phyloP scores from a whole-genome alignment of 1,139 yeast genomes.

The Suhomyces terraborum region DNA sequence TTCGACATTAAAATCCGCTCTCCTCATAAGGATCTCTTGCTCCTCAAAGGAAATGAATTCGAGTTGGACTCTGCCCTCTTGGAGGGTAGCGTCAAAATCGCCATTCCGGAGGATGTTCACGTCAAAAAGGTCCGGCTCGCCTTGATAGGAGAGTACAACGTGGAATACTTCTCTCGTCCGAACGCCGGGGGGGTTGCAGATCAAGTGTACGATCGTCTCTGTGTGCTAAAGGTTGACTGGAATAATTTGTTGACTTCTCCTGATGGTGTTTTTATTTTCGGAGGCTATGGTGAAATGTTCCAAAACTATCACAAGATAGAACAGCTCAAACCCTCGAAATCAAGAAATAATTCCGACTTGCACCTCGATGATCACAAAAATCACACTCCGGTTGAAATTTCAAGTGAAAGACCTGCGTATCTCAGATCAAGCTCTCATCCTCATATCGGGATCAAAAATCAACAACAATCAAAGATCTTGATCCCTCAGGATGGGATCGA shows the following conservation, averaged over 20 bases:
- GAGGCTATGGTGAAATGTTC: constrained; percentile 44
- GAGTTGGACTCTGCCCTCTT: constrained; percentile 58
- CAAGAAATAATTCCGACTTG: constrained; percentile 8
- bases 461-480: constrained; percentile 12
- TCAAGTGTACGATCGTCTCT: constrained; percentile 51
- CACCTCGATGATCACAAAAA: constrained; percentile 5
- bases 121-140: constrained; percentile 50
- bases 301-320: constrained; percentile 21
- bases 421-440: constrained; percentile 24
- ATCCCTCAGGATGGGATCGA: constrained; percentile 45
- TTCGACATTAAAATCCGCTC: constrained; percentile 47
- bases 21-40: constrained; percentile 53
- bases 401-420: constrained; percentile 20
- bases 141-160: constrained; percentile 54
- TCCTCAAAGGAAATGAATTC: constrained; percentile 58
- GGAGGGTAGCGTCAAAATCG: constrained; percentile 58
- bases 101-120: constrained; percentile 53
- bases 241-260: constrained; percentile 52
- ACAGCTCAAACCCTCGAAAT: constrained; percentile 8
- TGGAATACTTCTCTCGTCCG: constrained; percentile 53
- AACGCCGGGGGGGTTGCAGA: constrained; percentile 37
- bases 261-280: constrained; percentile 47
- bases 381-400: neutral
- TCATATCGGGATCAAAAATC: constrained; percentile 11
- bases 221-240: constrained; percentile 60